A percentile compares a stretch with the other conserved stretches of the same genome.
Conservation (phyloP, 208 protist genomes). For the Leishmania gerbilli region DNA sequence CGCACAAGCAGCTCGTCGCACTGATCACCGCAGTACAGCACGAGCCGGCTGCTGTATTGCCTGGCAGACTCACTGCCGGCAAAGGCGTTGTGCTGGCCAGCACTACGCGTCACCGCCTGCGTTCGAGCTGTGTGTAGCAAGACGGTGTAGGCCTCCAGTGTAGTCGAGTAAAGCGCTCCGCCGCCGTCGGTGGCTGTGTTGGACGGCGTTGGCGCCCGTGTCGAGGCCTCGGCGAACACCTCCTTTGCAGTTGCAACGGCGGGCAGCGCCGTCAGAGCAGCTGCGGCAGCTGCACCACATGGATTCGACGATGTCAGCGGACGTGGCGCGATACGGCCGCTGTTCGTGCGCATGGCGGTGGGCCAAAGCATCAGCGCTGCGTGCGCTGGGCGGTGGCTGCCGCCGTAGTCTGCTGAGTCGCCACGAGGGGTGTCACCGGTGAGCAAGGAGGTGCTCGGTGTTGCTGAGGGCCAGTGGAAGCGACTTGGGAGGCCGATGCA, state of each 20-base stretch:
- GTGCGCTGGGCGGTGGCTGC: background rate
- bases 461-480: constrained; percentile 36
- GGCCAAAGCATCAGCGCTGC: constrained; percentile 26
- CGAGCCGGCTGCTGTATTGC: constrained; percentile 34
- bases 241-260: constrained; percentile 10
- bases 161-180: constrained; percentile 44
- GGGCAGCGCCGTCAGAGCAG: constrained; percentile 17
- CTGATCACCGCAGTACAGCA: constrained; percentile 78
- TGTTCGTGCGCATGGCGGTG: constrained; percentile 26
- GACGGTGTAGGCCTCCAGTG: constrained; percentile 57
- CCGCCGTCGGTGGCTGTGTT: constrained; percentile 29
- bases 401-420: background rate
- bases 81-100: constrained; percentile 25
- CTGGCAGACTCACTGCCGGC: constrained; percentile 9
- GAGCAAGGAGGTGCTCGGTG: background rate
- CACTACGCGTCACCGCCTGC: constrained; percentile 44
- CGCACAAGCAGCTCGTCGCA: constrained; percentile 46
- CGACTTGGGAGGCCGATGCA: constrained; percentile 41
- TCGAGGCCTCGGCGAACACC: constrained; percentile 15
- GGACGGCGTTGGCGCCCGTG: background rate
- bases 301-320: background rate
- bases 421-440: background rate
- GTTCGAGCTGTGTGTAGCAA: constrained; percentile 53
- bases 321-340: constrained; percentile 7
- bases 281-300: background rate